Evolutionary conservation across 1,139 yeast species (phyloP).

Genomic region (Pichia sp.): DNA sequence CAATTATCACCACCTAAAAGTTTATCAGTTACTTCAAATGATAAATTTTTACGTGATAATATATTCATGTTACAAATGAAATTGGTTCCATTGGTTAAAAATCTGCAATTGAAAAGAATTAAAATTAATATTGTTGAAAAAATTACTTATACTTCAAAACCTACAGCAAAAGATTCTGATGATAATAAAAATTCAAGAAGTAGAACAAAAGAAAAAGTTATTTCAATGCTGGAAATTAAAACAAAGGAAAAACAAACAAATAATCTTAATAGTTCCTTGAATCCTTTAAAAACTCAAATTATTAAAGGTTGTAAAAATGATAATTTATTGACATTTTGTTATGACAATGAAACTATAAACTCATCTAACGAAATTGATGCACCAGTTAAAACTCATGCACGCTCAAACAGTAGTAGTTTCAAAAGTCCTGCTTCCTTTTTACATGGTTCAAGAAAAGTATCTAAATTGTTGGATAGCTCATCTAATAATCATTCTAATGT

Average conservation of each 20-base stretch:
- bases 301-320: constrained; percentile 54
- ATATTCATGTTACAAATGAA: constrained; percentile 52
- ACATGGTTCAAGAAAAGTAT: constrained; percentile 17
- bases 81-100: constrained; percentile 65
- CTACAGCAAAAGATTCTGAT: constrained; percentile 35
- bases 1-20: constrained; percentile 48
- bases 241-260: constrained; percentile 33
- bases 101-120: constrained; percentile 63
- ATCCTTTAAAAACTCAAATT: constrained; percentile 54
- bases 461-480: constrained; percentile 17
- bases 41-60: constrained; percentile 32
- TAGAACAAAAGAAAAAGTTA: constrained; percentile 44
- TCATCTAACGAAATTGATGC: not conserved
- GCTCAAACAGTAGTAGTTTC: constrained; percentile 9
- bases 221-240: constrained; percentile 58
- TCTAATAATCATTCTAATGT: too few species aligned
- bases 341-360: constrained; percentile 31
- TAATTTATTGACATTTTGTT: constrained; percentile 54
- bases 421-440: constrained; percentile 15
- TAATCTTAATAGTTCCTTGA: constrained; percentile 25
- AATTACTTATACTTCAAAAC: constrained; percentile 55
- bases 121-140: constrained; percentile 69
- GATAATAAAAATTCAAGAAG: constrained; percentile 44
- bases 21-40: constrained; percentile 22
- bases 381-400: not conserved